These are phyloP conservation scores for Myriosclerotinia scirpicola DNA, from an alignment of 2,329 filamentous ascomycete genomes.

Conservation along the genomic window DNA sequence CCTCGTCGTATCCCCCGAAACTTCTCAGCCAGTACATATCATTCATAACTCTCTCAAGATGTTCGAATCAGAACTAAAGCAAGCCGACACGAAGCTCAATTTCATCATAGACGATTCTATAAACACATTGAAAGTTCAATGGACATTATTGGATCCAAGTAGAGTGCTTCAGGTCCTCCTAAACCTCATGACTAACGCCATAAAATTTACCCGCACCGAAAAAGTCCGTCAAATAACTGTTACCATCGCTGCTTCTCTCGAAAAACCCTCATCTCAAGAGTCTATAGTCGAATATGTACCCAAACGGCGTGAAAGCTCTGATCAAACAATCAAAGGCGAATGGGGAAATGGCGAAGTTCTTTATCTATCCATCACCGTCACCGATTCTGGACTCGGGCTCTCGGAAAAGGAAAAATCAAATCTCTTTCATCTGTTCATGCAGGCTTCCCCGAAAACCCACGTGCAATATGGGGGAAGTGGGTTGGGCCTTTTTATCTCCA, in stretches of 20 bases:
- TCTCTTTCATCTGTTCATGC: conserved; percentile 63
- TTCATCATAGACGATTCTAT: conserved; percentile 65
- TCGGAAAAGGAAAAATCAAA: conserved; percentile 34
- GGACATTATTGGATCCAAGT: conserved; percentile 69
- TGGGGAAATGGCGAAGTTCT: conserved; percentile 8
- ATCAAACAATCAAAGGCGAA: conserved; percentile 4
- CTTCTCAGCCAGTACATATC: conserved; percentile 65
- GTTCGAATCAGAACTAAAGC: conserved; percentile 73
- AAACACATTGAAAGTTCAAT: conserved; percentile 57
- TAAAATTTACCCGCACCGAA: conserved; percentile 66
- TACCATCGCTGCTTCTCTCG: neutral
- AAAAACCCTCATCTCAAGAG: conserved; percentile 1
- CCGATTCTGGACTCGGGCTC: conserved; percentile 17
- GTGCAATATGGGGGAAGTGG: conserved; percentile 79
- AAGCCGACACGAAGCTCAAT: conserved; percentile 64
- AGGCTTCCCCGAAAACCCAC: conserved; percentile 77
- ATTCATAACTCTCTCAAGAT: conserved; percentile 70
- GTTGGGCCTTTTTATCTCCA: conserved; percentile 76
- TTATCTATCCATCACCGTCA: conserved; percentile 8
- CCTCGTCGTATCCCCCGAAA: conserved; percentile 66
- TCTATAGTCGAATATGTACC: conserved; percentile 14
- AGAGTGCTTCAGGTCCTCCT: conserved; percentile 77
- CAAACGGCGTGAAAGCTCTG: neutral
- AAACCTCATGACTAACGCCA: conserved; percentile 76
- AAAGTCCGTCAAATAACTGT: conserved; percentile 11